Evolutionary conservation across 108 stramenopile genomes (phyloP).

Genomic region (Seminavis robusta): DNA sequence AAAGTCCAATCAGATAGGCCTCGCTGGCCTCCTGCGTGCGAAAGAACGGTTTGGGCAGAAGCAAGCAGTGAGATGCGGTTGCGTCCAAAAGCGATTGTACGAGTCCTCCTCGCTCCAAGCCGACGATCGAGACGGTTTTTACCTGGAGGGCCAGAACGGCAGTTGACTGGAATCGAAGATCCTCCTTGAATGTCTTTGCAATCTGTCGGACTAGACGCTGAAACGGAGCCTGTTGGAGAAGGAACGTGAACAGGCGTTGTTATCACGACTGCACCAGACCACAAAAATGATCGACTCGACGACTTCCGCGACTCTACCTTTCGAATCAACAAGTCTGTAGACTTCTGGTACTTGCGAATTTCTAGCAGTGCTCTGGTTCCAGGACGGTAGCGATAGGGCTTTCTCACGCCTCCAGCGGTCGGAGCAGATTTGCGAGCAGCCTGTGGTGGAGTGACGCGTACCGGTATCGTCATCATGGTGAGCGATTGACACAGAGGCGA

Average conservation of each 20-base stretch:
- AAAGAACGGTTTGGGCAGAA: no score
- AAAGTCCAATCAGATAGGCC: conserved; percentile 90
- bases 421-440: conserved; percentile 86
- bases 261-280: no score
- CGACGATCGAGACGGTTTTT: no score
- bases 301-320: conserved; percentile 52
- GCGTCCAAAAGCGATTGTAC: no score
- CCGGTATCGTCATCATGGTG: conserved; percentile 7
- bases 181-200: conserved; percentile 75
- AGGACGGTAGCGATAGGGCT: conserved; percentile 81
- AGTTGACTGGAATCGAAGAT: conserved; percentile 86
- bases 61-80: no score
- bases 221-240: no score
- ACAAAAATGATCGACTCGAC: no score
- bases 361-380: conserved; percentile 83
- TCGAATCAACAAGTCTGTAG: conserved; percentile 90
- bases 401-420: conserved; percentile 87
- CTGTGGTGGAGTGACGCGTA: conserved; percentile 6
- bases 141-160: conserved; percentile 91
- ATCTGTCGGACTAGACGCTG: conserved; percentile 91
- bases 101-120: no score
- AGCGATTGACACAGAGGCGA: background rate
- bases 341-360: conserved; percentile 94
- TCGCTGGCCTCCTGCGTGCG: conserved; percentile 89
- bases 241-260: no score